A percentile compares a stretch with the other conserved stretches of the same genome.
These are phyloP conservation scores for Fusarium drepaniforme DNA, from an alignment of 2,329 filamentous ascomycete genomes.

Conservation along the genomic window DNA sequence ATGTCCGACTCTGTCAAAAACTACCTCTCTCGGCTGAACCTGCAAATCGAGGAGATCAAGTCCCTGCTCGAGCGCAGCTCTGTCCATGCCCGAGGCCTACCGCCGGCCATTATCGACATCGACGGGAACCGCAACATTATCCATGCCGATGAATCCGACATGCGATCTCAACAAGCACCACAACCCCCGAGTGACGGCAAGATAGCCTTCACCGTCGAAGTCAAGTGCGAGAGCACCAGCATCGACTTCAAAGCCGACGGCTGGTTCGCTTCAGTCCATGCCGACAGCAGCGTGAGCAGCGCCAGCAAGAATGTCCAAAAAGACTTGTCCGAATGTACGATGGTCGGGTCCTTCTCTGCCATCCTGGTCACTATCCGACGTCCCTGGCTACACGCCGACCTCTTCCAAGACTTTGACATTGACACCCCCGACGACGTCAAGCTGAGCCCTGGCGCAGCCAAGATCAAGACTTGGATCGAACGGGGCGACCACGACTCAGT, in stretches of 20 bases:
- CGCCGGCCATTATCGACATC: neutral
- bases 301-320: neutral
- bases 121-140: neutral
- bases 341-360: neutral
- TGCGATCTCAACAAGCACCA: neutral
- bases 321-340: neutral
- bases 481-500: neutral
- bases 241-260: too few species aligned
- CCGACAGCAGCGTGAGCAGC: neutral
- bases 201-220: neutral
- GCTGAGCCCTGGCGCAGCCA: neutral
- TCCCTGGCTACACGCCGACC: neutral
- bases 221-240: neutral
- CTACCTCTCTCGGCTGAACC: neutral
- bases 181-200: neutral
- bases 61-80: neutral
- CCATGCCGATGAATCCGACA: neutral
- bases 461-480: neutral
- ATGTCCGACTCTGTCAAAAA: neutral
- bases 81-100: neutral
- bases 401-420: neutral
- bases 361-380: neutral
- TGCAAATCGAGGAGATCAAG: neutral
- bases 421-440: neutral
- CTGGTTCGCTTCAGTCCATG: neutral